These are phyloP conservation scores for Beauveria australis DNA, from an alignment of 2,329 filamentous ascomycete species.

Conservation along the genomic window DNA sequence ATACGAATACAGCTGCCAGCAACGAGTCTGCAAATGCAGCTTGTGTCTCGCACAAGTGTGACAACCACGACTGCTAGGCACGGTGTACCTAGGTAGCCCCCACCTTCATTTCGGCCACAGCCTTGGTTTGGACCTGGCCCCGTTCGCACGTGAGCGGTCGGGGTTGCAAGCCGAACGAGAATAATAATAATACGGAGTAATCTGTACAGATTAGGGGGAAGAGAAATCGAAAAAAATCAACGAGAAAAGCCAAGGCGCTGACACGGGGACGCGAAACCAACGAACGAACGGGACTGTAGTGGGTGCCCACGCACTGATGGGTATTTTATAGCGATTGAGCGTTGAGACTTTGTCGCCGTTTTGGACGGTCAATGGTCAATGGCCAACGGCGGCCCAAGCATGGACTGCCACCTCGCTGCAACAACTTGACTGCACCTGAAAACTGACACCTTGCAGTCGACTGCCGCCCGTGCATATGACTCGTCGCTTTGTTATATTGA, in stretches of 20 bases:
- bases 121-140: not conserved
- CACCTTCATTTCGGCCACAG: conserved; percentile 10
- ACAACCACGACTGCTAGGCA: not conserved
- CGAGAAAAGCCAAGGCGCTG: no score
- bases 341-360: not conserved
- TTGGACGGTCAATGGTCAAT: not conserved
- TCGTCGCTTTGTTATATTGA: not conserved
- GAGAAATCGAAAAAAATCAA: not conserved
- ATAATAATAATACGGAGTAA: not conserved
- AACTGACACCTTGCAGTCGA: not conserved
- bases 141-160: conserved; percentile 7
- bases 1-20: not conserved
- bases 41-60: conserved; percentile 8
- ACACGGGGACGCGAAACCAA: not conserved
- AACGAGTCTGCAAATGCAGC: conserved; percentile 6
- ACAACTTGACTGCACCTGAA: not conserved
- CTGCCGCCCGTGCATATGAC: not conserved
- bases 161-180: not conserved
- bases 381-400: not conserved
- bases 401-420: not conserved
- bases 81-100: not conserved
- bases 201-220: no score
- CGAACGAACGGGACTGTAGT: not conserved
- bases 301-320: no score
- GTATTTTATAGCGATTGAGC: not conserved